Evolutionary conservation across 306 rosid species (phyloP).

Genomic region (Pterocarpus macrocarpus): DNA sequence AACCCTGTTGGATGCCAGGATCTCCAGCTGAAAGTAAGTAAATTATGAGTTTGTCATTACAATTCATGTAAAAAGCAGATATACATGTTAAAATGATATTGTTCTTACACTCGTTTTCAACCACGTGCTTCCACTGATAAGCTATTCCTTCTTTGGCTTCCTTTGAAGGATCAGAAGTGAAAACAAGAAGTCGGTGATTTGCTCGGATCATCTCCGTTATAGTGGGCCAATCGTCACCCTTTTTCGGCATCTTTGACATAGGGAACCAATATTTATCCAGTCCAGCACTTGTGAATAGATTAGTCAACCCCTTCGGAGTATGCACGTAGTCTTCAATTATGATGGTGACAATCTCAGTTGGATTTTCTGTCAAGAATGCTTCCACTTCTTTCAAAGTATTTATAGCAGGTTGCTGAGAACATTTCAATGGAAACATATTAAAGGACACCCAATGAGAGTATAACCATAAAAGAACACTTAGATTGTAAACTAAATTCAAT

Average conservation of each 20-base stretch:
- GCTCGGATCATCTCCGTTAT: constrained; percentile 80
- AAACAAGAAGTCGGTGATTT: constrained; percentile 88
- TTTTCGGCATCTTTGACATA: constrained; percentile 88
- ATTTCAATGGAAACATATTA: constrained; percentile 51
- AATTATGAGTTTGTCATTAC: constrained; percentile 16
- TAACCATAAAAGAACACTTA: constrained; percentile 20
- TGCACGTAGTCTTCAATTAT: constrained; percentile 96
- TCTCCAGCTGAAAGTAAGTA: constrained; percentile 87
- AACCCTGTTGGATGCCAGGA: constrained; percentile 81
- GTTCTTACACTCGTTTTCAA: constrained; percentile 89
- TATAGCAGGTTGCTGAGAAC: constrained; percentile 92
- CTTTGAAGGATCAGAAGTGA: constrained; percentile 89
- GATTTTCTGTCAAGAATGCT: constrained; percentile 79
- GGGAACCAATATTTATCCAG: constrained; percentile 94
- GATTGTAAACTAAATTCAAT: constrained; percentile 10
- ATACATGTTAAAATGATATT: constrained; percentile 14
- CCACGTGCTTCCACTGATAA: constrained; percentile 94
- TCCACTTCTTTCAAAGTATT: constrained; percentile 93
- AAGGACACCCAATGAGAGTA: not conserved
- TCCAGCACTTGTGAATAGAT: constrained; percentile 79
- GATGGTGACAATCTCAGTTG: constrained; percentile 88
- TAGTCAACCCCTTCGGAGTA: constrained; percentile 84
- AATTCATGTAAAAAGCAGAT: constrained; percentile 17
- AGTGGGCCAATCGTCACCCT: constrained; percentile 93
- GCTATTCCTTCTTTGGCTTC: constrained; percentile 95